Conservation (phyloP, 257 asterid species). For the Solanum pinnatisectum region DNA sequence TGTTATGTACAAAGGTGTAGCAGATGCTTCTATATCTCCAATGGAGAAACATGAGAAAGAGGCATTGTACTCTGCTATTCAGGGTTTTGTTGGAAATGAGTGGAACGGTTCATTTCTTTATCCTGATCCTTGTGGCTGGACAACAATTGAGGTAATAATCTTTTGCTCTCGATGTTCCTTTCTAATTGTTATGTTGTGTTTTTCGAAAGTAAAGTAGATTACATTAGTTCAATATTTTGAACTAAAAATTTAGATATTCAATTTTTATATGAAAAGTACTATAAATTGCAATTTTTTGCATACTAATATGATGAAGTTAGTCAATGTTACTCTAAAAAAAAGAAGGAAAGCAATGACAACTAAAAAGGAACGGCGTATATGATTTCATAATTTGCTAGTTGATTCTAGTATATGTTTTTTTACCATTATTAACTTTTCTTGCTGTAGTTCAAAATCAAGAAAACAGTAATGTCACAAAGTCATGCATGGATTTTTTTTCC, state of each 20-base stretch:
- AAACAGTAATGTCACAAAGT: background rate
- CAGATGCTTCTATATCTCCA: constrained; percentile 1
- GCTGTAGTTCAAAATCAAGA: background rate
- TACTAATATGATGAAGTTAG: too few relatives aligned
- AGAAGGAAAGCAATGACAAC: too few relatives aligned
- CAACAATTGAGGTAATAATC: constrained; percentile 19
- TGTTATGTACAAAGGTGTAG: background rate
- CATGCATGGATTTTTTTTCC: background rate
- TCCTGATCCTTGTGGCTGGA: constrained; percentile 37
- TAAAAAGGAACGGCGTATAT: too few relatives aligned
- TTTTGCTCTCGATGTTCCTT: background rate
- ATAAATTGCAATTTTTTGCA: too few relatives aligned
- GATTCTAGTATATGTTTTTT: background rate
- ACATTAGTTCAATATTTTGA: too few relatives aligned
- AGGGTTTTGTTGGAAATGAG: constrained; percentile 22
- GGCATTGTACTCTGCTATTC: constrained; percentile 18
- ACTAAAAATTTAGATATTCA: too few relatives aligned
- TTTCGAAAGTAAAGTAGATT: too few relatives aligned
- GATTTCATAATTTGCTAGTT: background rate
- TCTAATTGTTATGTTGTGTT: too few relatives aligned
- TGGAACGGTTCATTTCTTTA: constrained; percentile 30
- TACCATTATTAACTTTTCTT: background rate
- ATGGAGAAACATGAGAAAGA: constrained; percentile 18
- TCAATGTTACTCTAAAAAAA: too few relatives aligned
- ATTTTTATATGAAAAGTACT: too few relatives aligned